Percentiles rank a stretch among this genome's conserved stretches.
Conservation (phyloP, 2,329 filamentous ascomycete species). For the Colletotrichum paranaense region DNA sequence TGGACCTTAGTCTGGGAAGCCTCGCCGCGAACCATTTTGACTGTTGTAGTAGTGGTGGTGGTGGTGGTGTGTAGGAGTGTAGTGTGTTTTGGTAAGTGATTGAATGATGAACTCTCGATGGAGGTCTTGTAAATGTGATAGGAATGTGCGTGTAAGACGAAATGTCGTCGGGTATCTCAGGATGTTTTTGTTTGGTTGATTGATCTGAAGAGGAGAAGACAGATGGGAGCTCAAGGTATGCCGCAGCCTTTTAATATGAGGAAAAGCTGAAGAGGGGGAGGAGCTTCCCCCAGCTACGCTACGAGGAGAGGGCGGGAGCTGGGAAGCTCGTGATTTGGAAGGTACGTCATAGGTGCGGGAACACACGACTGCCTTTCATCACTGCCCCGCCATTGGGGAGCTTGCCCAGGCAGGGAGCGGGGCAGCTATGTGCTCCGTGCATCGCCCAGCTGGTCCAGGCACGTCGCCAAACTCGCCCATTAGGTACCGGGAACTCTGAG, state of each 20-base stretch:
- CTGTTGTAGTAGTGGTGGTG: conserved; percentile 21
- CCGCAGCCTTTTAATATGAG: conserved; percentile 18
- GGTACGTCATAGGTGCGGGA: conserved; percentile 37
- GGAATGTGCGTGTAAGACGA: conserved; percentile 11
- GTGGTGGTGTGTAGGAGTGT: conserved; percentile 4
- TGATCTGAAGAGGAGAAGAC: conserved; percentile 9
- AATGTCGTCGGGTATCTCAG: conserved; percentile 24
- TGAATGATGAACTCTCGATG: conserved; percentile 23
- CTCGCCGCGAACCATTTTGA: conserved; percentile 78
- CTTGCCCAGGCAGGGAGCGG: conserved; percentile 30
- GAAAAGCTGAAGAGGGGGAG: conserved; percentile 13
- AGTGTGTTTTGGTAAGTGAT: conserved; percentile 33
- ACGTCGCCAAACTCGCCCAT: conserved; percentile 14
- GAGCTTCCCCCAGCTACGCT: conserved; percentile 26
- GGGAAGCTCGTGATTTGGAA: conserved; percentile 32
- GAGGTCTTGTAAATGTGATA: conserved; percentile 30
- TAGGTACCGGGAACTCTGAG: conserved; percentile 31
- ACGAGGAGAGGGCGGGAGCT: conserved; percentile 17
- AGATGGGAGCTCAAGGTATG: not conserved
- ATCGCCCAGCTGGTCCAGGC: conserved; percentile 16
- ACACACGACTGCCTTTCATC: conserved; percentile 35
- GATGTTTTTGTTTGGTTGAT: not conserved
- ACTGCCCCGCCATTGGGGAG: conserved; percentile 36
- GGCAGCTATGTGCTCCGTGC: conserved; percentile 30
- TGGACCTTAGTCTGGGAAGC: conserved; percentile 80